Evolutionary conservation across 2,329 filamentous ascomycete genomes (phyloP).

Genomic region (Clonostachys byssicola): DNA sequence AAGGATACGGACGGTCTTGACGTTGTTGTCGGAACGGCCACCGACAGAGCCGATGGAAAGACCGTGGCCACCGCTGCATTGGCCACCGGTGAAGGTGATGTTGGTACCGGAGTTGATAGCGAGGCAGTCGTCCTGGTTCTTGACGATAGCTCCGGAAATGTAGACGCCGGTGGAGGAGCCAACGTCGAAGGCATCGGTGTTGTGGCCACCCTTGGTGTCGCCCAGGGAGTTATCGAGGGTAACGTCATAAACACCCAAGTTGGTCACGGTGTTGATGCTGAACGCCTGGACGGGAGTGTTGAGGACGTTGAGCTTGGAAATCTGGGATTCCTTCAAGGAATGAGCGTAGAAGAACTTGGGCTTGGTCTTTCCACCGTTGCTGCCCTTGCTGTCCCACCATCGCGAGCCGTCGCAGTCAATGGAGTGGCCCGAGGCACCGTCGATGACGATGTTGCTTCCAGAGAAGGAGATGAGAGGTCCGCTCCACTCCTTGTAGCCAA

Average conservation of each 20-base stretch:
- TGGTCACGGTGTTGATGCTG: too few relatives aligned
- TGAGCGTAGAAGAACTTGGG: slow-evolving; percentile 32
- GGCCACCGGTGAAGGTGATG: too few relatives aligned
- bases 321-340: slow-evolving; percentile 15
- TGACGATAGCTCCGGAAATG: slow-evolving; percentile 30
- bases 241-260: slow-evolving; percentile 11
- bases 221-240: slow-evolving; percentile 31
- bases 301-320: slow-evolving; percentile 29
- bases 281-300: slow-evolving; percentile 14
- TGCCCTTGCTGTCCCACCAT: slow-evolving; percentile 56
- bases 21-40: too few relatives aligned
- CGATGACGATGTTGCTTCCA: slow-evolving; percentile 50
- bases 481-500: slow-evolving; percentile 61
- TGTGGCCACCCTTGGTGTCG: slow-evolving; percentile 31
- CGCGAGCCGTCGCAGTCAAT: slow-evolving; percentile 48
- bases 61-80: too few relatives aligned
- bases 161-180: slow-evolving; percentile 41
- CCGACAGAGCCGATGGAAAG: too few relatives aligned
- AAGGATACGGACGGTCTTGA: too few relatives aligned
- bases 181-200: slow-evolving; percentile 59
- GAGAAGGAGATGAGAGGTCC: slow-evolving; percentile 61
- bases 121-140: too few relatives aligned
- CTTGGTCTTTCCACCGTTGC: slow-evolving; percentile 53
- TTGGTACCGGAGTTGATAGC: too few relatives aligned
- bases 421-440: slow-evolving; percentile 39